phyloP scores from a whole-genome alignment of 345 rosid genomes.

The Punica granatum region DNA sequence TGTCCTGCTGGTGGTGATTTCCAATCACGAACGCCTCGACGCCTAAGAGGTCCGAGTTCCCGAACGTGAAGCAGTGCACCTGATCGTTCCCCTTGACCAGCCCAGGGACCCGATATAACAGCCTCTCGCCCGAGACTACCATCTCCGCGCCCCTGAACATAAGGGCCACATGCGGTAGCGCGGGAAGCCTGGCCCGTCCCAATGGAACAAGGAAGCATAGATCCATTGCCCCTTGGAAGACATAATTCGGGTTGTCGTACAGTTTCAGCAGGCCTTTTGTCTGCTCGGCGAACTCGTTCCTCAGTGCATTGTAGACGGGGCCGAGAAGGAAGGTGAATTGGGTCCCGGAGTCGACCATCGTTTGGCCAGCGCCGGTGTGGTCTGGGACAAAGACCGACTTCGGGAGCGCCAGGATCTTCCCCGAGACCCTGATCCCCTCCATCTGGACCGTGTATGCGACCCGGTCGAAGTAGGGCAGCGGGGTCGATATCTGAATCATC shows the following conservation, averaged over 20 bases:
- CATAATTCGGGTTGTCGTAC: slow-evolving; percentile 55
- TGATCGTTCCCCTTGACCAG: slow-evolving; percentile 48
- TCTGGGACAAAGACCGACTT: slow-evolving; percentile 68
- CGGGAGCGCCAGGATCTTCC: slow-evolving; percentile 47
- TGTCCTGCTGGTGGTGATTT: slow-evolving; percentile 83
- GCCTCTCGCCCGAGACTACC: slow-evolving; percentile 45
- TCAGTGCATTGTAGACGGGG: slow-evolving; percentile 59
- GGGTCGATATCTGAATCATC: slow-evolving; percentile 49
- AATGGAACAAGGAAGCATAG: slow-evolving; percentile 53
- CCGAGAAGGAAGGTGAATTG: slow-evolving; percentile 87
- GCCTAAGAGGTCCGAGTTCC: slow-evolving; percentile 79
- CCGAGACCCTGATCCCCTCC: slow-evolving; percentile 76
- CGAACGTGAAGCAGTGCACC: slow-evolving; percentile 76
- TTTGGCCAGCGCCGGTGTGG: slow-evolving; percentile 94
- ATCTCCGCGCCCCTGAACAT: slow-evolving; percentile 79
- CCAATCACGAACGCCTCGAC: slow-evolving; percentile 89
- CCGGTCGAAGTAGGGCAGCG: slow-evolving; percentile 78
- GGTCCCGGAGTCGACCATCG: slow-evolving; percentile 93
- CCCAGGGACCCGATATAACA: slow-evolving; percentile 58
- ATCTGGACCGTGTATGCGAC: slow-evolving; percentile 84
- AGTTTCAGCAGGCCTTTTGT: slow-evolving; percentile 38
- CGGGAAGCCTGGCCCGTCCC: slow-evolving; percentile 19
- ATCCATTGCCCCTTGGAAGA: slow-evolving; percentile 91
- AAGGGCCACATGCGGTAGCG: slow-evolving; percentile 52
- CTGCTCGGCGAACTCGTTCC: slow-evolving; percentile 51